phyloP scores from a whole-genome alignment of 1,139 yeast genomes.

The Pichia sp. region DNA sequence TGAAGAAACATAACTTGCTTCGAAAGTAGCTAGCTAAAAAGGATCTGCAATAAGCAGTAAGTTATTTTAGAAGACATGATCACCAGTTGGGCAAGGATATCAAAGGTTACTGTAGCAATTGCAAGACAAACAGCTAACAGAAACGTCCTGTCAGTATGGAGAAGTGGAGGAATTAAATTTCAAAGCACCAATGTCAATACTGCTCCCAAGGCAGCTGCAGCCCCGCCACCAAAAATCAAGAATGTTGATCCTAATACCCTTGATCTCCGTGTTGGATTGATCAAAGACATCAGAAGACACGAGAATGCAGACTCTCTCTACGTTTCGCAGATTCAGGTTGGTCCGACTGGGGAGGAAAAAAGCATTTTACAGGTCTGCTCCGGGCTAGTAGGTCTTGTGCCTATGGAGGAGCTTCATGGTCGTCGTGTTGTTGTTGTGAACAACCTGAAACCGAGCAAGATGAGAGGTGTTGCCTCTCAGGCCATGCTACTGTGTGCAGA shows the following conservation, averaged over 20 bases:
- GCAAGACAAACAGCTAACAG: not conserved
- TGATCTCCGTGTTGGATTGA: conserved; percentile 42
- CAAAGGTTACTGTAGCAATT: not conserved
- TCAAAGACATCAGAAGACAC: conserved; percentile 41
- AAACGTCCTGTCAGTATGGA: not conserved
- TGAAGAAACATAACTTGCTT: too few relatives aligned
- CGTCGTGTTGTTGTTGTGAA: conserved; percentile 51
- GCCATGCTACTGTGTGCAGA: conserved; percentile 53
- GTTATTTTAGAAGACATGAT: not conserved
- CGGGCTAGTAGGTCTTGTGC: conserved; percentile 51
- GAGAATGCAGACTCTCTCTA: conserved; percentile 52
- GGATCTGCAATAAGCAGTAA: too few relatives aligned
- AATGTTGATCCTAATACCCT: conserved; percentile 20
- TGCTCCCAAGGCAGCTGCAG: not conserved
- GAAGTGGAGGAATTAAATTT: not conserved
- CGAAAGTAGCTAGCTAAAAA: too few relatives aligned
- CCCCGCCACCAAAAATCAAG: not conserved
- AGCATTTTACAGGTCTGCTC: conserved; percentile 47
- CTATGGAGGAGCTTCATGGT: conserved; percentile 44
- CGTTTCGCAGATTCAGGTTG: conserved; percentile 44
- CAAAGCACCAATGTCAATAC: not conserved
- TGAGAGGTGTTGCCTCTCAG: conserved; percentile 56
- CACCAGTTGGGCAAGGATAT: not conserved
- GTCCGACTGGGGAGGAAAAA: conserved; percentile 10
- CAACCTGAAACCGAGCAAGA: conserved; percentile 61